Conservation (phyloP, 441 rosid genomes). For the Erodium moschatum region DNA sequence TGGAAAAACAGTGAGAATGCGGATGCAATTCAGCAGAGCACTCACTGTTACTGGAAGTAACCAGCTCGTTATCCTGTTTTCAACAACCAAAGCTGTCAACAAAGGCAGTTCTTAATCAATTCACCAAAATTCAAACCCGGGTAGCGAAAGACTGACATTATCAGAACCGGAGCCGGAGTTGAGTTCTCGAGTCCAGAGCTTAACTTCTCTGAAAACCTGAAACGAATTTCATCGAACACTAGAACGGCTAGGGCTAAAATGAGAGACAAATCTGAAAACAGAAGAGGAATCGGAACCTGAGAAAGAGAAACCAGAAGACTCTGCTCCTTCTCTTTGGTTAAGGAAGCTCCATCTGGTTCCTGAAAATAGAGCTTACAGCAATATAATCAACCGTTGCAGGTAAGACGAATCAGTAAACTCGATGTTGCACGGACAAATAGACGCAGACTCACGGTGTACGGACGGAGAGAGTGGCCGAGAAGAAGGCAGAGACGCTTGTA, state of each 20-base stretch:
- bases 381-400: background rate
- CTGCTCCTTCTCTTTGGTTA: slow-evolving; percentile 36
- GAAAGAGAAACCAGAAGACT: slow-evolving; percentile 45
- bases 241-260: background rate
- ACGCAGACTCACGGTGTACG: slow-evolving; percentile 35
- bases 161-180: slow-evolving; percentile 20
- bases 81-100: background rate
- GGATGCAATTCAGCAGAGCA: slow-evolving; percentile 13
- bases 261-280: background rate
- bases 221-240: background rate
- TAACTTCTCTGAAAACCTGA: slow-evolving; percentile 44
- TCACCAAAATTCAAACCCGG: background rate
- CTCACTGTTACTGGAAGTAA: slow-evolving; percentile 10
- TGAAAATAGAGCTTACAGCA: slow-evolving; percentile 14
- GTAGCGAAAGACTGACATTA: slow-evolving; percentile 9
- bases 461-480: slow-evolving; percentile 34
- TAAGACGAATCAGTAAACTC: background rate
- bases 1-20: slow-evolving; percentile 27
- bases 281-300: slow-evolving; percentile 25
- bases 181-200: slow-evolving; percentile 28
- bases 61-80: slow-evolving; percentile 20
- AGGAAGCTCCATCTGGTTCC: slow-evolving; percentile 26
- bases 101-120: background rate
- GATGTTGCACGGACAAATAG: no score
- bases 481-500: slow-evolving; percentile 35